Conservation (phyloP, 148 eudicot genomes). For the Chenopodium formosanum region DNA sequence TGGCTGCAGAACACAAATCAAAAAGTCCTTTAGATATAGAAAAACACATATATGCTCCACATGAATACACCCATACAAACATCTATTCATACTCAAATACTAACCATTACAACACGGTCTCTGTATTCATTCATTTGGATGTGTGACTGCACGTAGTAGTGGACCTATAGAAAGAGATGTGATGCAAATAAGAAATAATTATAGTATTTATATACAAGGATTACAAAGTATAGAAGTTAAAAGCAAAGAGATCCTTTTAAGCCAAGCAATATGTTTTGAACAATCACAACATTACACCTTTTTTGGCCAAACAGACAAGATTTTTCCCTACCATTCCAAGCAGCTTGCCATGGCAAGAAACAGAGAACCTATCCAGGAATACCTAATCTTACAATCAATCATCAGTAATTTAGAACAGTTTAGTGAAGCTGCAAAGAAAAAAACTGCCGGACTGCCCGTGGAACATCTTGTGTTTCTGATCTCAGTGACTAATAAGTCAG, state of each 20-base stretch:
- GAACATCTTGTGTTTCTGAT: background rate
- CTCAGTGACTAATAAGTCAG: background rate
- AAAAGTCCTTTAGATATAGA: conserved; percentile 1
- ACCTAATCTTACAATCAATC: background rate
- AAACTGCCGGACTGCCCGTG: background rate
- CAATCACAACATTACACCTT: background rate
- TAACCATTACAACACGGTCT: conserved; percentile 87
- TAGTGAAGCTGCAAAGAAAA: background rate
- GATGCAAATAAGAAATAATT: conserved; percentile 11
- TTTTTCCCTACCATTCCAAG: background rate
- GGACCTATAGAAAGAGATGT: conserved; percentile 46
- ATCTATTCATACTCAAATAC: conserved; percentile 16
- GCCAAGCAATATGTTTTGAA: background rate
- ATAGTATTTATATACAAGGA: background rate
- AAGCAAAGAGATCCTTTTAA: background rate
- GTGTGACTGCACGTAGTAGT: conserved; percentile 92
- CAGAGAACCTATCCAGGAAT: background rate
- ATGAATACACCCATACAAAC: conserved; percentile 6
- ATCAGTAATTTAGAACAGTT: background rate
- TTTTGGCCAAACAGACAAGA: background rate
- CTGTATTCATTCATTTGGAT: conserved; percentile 97
- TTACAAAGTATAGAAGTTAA: background rate
- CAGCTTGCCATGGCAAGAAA: background rate
- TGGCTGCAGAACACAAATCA: conserved; percentile 53
- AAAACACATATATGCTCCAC: background rate